phyloP scores from a whole-genome alignment of 2,329 filamentous ascomycete genomes.

The Lachnellula willkommii region DNA sequence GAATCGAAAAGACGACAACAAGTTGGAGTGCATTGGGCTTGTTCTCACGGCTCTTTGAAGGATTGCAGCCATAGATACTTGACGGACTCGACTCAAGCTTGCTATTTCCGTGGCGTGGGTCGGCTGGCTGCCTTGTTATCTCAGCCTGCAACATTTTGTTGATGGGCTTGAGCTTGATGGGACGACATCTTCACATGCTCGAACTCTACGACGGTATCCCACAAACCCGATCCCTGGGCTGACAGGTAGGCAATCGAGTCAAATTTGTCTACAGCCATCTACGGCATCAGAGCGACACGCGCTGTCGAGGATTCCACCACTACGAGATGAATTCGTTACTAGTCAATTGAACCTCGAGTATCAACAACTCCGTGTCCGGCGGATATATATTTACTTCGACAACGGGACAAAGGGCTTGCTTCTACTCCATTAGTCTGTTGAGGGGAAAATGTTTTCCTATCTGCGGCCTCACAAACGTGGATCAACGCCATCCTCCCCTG shows the following conservation, averaged over 20 bases:
- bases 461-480: slow-evolving; percentile 30
- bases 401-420: background rate
- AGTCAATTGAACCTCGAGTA: slow-evolving; percentile 5
- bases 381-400: background rate
- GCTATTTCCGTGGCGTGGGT: background rate
- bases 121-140: background rate
- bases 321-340: slow-evolving; percentile 7
- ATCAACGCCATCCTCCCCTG: slow-evolving; percentile 31
- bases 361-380: background rate
- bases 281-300: background rate
- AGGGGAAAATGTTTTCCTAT: slow-evolving; percentile 31
- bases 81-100: background rate
- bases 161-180: background rate
- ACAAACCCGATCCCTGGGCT: background rate
- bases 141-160: background rate
- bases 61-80: background rate
- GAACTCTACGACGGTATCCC: background rate
- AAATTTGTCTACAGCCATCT: background rate
- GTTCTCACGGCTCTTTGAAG: background rate
- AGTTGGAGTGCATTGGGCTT: no score
- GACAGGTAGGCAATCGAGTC: background rate
- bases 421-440: background rate
- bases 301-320: background rate
- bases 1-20: no score
- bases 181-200: background rate